Evolutionary conservation across 345 rosid genomes (phyloP).

Genomic region (Murraya paniculata): DNA sequence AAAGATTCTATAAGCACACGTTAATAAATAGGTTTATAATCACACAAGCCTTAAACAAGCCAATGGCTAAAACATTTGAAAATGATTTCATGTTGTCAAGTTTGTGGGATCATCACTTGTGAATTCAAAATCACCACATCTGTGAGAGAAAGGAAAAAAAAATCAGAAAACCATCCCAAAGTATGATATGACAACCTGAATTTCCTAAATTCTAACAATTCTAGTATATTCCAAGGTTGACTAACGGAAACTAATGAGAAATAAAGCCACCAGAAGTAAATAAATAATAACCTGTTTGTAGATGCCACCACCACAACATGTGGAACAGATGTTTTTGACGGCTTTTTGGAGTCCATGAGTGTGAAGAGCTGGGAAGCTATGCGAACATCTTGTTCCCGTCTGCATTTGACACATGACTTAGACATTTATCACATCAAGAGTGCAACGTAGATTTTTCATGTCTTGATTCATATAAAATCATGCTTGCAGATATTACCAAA

Average conservation of each 20-base stretch:
- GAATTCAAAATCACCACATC: neutral
- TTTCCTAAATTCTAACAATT: neutral
- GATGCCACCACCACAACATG: constrained; percentile 81
- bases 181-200: neutral
- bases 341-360: constrained; percentile 77
- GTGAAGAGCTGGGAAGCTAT: constrained; percentile 68
- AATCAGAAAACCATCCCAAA: neutral
- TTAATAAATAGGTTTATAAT: neutral
- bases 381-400: constrained; percentile 77
- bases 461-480: neutral
- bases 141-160: neutral
- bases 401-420: constrained; percentile 37
- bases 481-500: neutral
- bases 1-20: neutral
- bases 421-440: neutral
- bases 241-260: neutral
- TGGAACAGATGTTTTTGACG: constrained; percentile 37
- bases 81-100: neutral
- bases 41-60: neutral
- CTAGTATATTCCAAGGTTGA: neutral
- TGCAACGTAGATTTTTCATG: neutral
- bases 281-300: constrained; percentile 68
- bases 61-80: neutral
- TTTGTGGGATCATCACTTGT: neutral
- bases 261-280: constrained; percentile 8